Conservation (phyloP, 176 grass and related monocot species). For the Typha latifolia region DNA sequence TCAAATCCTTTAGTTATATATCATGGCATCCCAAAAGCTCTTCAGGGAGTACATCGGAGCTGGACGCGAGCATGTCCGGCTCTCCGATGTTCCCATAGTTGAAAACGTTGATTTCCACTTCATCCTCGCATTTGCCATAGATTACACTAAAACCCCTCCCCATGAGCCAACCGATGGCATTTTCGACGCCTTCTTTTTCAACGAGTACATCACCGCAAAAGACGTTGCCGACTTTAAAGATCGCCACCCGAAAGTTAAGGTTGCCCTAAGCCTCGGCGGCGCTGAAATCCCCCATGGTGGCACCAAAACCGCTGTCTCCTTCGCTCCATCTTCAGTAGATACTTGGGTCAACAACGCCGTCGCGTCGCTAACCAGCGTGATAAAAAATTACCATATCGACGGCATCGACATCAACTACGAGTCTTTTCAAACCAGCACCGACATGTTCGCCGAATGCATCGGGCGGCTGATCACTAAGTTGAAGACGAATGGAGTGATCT, state of each 20-base stretch:
- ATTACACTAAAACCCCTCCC: slow-evolving; percentile 8
- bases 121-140: slow-evolving; percentile 41
- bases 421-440: slow-evolving; percentile 14
- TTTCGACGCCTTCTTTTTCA: slow-evolving; percentile 36
- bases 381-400: slow-evolving; percentile 29
- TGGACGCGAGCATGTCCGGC: slow-evolving; percentile 17
- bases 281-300: background rate
- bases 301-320: background rate
- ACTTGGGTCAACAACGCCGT: slow-evolving; percentile 49
- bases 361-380: slow-evolving; percentile 20
- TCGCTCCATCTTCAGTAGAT: slow-evolving; percentile 13
- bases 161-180: slow-evolving; percentile 27
- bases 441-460: slow-evolving; percentile 41
- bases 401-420: slow-evolving; percentile 59
- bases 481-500: background rate
- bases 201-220: background rate
- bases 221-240: slow-evolving; percentile 16
- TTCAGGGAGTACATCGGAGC: slow-evolving; percentile 64
- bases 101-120: slow-evolving; percentile 26
- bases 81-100: slow-evolving; percentile 48
- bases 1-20: too few relatives aligned
- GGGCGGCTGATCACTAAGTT: slow-evolving; percentile 13
- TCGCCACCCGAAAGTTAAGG: slow-evolving; percentile 24
- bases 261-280: slow-evolving; percentile 27
- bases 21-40: slow-evolving; percentile 6